Base-by-base conservation (phyloP, 192 early-diverging fungal species). In the Dispira simplex region DNA sequence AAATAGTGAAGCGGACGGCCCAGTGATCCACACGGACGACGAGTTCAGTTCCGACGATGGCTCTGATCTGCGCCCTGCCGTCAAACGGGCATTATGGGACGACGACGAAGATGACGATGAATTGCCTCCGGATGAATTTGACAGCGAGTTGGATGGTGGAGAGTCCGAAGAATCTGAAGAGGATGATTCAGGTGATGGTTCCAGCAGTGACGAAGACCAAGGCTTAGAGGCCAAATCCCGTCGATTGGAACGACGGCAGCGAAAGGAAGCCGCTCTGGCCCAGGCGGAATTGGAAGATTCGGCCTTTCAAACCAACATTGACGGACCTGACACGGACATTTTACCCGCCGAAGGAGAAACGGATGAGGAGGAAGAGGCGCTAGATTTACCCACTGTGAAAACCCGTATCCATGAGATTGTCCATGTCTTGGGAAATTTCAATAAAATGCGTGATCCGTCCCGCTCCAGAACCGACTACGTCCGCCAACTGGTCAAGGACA, bases 371-470 rank as follows among this genome's bases (percentile, higher is more conserved):
- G 76, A 79, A n/a, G 64, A 71, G 43, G 77, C 79, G 47, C 78
- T 80, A 46, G 89, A 96, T 68, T 67, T 94, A 53, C 65, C 79
- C 21, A 70, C 87, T 21, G 84, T 96, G 51, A 84, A 89, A 48
- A 82, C 83, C 46, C 88, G 94, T 20, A 95, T 99, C 62, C 83
- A 90, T 67, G 95, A 99, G 59, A 85, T 93, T 49, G 80, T 93
- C 53, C 83, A 85, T 60, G 84, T 95, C 1, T 77, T 99, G 46
- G 84, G 83, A 77, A 91, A 95, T 76, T 99, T 99, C 70, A 80
- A 81, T 44, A 83, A 90, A 27, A 72, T 94, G 67, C 81, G 88
- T 18, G 88, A 93, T 46, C 81, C 81, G 43, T 56, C 63, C 55
- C 79, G 77, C 57, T 85, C 88, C 20, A 84, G 93, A 26, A 72